Evolutionary conservation across 2,329 filamentous ascomycete genomes (phyloP).

Genomic region (Pezicula carpinea): DNA sequence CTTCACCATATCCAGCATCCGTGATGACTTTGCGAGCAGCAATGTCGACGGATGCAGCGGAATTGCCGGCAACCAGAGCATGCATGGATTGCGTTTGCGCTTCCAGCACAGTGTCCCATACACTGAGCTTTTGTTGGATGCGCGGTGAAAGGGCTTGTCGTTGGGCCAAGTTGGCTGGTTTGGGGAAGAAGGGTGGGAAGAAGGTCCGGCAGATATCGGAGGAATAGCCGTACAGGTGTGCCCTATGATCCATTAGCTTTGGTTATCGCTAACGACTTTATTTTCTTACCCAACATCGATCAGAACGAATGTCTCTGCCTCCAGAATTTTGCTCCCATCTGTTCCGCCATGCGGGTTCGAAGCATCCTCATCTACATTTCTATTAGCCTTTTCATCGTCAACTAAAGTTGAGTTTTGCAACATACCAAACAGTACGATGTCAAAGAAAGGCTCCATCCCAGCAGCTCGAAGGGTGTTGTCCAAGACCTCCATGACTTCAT

Average conservation of each 20-base stretch:
- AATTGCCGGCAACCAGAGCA: constrained; percentile 45
- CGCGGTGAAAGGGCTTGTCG: constrained; percentile 11
- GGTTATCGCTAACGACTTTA: neutral
- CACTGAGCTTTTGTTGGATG: constrained; percentile 44
- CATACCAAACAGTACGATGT: constrained; percentile 55
- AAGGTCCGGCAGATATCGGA: constrained; percentile 62
- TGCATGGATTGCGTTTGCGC: constrained; percentile 52
- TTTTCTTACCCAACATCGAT: constrained; percentile 51
- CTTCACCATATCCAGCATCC: constrained; percentile 51
- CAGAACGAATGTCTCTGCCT: constrained; percentile 51
- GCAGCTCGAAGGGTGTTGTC: constrained; percentile 47
- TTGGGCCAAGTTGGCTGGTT: constrained; percentile 13
- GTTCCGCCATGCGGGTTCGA: constrained; percentile 36
- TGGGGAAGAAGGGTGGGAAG: constrained; percentile 37
- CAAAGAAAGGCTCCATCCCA: constrained; percentile 55
- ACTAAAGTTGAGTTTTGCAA: neutral
- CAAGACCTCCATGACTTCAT: constrained; percentile 50
- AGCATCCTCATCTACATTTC: constrained; percentile 30
- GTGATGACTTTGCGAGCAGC: constrained; percentile 54
- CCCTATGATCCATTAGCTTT: constrained; percentile 27
- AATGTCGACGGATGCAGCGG: constrained; percentile 55
- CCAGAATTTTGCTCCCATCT: constrained; percentile 42
- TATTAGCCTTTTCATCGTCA: constrained; percentile 5
- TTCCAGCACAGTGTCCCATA: constrained; percentile 58
- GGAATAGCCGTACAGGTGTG: constrained; percentile 57